These are phyloP conservation scores for Hygrophorus pudorinus DNA, from an alignment of 768 basidiomycete genomes.

Conservation along the genomic window DNA sequence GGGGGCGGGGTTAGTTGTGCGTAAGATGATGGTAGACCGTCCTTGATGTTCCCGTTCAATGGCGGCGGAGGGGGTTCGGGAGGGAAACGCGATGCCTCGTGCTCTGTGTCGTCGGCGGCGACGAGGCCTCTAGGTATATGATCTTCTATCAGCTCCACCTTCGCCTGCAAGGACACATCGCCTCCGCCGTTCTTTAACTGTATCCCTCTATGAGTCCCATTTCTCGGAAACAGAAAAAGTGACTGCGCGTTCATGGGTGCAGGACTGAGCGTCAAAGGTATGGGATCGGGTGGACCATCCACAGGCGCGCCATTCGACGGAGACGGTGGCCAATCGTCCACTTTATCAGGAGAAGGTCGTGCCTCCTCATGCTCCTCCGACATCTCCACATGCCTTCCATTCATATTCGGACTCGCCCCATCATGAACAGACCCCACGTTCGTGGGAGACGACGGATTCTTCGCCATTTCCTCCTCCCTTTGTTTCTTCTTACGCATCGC, in stretches of 20 bases:
- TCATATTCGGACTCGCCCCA: background rate
- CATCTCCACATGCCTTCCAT: no score
- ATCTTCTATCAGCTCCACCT: background rate
- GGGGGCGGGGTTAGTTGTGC: background rate
- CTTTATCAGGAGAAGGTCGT: no score
- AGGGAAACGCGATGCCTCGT: background rate
- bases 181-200: slow-evolving; percentile 1
- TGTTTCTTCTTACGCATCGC: slow-evolving; percentile 44
- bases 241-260: slow-evolving; percentile 3
- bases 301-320: no score
- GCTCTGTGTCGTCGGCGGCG: background rate
- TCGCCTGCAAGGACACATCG: background rate
- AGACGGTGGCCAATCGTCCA: no score
- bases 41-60: no score
- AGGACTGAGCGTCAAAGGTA: no score
- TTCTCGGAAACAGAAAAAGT: slow-evolving; percentile 1
- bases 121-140: background rate
- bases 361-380: no score
- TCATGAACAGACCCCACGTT: background rate
- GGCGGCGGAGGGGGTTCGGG: background rate
- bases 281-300: no score
- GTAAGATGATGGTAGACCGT: background rate
- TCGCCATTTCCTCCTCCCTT: slow-evolving; percentile 25
- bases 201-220: background rate
- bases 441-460: slow-evolving; percentile 7